Conservation (phyloP, 2,329 filamentous ascomycete species). For the Pestalotiopsis sp. region DNA sequence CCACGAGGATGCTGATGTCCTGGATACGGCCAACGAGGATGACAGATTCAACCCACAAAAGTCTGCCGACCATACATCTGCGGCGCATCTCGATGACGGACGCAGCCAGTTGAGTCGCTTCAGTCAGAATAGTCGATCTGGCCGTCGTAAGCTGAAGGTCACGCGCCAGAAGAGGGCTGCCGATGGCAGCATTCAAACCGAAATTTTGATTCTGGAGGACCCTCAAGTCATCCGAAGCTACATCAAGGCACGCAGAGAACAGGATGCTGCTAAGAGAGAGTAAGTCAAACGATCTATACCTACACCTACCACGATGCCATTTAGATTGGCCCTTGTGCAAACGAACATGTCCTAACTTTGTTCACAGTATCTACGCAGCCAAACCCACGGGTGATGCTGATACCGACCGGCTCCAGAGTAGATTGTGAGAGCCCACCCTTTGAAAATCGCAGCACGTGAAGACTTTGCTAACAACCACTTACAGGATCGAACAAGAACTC, state of each 20-base stretch:
- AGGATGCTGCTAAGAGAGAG: constrained; percentile 74
- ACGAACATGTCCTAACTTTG: constrained; percentile 36
- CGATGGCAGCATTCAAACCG: constrained; percentile 64
- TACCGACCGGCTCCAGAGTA: constrained; percentile 52
- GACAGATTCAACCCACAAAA: constrained; percentile 76
- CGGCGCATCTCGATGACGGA: constrained; percentile 73
- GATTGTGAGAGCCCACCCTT: constrained; percentile 31
- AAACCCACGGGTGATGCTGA: constrained; percentile 53
- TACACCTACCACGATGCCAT: constrained; percentile 20
- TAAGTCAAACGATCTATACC: constrained; percentile 46
- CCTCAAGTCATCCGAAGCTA: constrained; percentile 89
- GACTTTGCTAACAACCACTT: constrained; percentile 36
- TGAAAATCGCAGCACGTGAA: constrained; percentile 35
- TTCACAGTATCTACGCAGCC: constrained; percentile 52
- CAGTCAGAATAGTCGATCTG: constrained; percentile 67
- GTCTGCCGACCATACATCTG: constrained; percentile 65
- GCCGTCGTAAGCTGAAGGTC: constrained; percentile 73
- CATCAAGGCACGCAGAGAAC: constrained; percentile 73
- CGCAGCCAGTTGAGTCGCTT: constrained; percentile 76
- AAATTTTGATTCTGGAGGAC: constrained; percentile 70
- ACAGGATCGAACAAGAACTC: constrained; percentile 73
- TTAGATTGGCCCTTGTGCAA: background rate
- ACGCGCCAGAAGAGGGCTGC: constrained; percentile 67
- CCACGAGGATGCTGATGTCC: constrained; percentile 64
- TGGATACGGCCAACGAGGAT: constrained; percentile 62